Conservation (phyloP, 768 basidiomycete genomes). For the Suillus ampliporus region DNA sequence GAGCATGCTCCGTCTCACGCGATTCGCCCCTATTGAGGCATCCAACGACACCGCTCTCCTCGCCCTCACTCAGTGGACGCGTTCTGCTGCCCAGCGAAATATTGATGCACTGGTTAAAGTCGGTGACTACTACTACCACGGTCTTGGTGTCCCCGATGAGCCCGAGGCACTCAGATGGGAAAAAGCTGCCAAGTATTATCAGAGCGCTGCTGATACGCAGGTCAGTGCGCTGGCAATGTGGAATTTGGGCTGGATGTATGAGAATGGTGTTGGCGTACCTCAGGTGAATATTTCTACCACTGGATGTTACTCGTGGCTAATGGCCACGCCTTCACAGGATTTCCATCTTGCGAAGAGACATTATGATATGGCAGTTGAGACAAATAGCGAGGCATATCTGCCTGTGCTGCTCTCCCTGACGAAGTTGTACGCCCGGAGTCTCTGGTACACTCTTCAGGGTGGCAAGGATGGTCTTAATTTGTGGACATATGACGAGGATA, state of each 20-base stretch:
- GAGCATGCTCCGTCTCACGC: conserved; percentile 68
- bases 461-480: conserved; percentile 70
- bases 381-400: conserved; percentile 87
- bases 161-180: conserved; percentile 72
- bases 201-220: conserved; percentile 92
- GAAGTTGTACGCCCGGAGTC: conserved; percentile 81
- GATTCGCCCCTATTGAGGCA: conserved; percentile 71
- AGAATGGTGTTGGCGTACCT: conserved; percentile 91
- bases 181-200: conserved; percentile 93
- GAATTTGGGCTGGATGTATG: conserved; percentile 99
- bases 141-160: conserved; percentile 77
- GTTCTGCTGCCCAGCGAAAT: conserved; percentile 92
- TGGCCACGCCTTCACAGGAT: conserved; percentile 56
- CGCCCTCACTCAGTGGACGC: conserved; percentile 92
- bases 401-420: conserved; percentile 84
- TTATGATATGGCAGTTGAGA: conserved; percentile 89
- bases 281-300: conserved; percentile 54
- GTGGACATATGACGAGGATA: conserved; percentile 65
- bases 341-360: conserved; percentile 96
- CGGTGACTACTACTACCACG: conserved; percentile 96
- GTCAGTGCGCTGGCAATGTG: conserved; percentile 95
- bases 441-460: conserved; percentile 82
- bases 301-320: background rate
- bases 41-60: conserved; percentile 84
- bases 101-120: conserved; percentile 98